Evolutionary conservation across 768 basidiomycete genomes (phyloP), one percentile per base, ranked within the genome.

Genomic region (Grammothele lineata): DNA sequence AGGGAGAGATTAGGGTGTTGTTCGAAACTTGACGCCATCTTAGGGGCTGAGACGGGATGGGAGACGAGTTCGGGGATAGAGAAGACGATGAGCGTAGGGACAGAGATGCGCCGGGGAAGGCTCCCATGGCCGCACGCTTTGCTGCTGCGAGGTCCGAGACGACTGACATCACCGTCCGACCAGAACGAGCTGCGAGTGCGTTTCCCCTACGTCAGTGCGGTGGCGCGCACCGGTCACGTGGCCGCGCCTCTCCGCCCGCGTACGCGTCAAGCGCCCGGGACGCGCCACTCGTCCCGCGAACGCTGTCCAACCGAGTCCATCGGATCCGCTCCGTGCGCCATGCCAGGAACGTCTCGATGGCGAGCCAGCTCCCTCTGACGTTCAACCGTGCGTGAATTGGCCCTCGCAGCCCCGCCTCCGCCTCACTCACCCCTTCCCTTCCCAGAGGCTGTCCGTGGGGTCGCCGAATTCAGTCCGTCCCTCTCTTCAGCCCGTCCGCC

Each of bases 381-480:
- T 67, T 62, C 48, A 67, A 65, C 48, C 65, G 66, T 61, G 43
- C 37, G 66, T 56, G 27, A 40, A n/a, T n/a, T n/a, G n/a, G n/a
- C 30, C 11, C 17, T 12, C 37, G n/a, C 36, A 26, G 19, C n/a
- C 19, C 9, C 30, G 22, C 25, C 26, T 23, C 39, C 5, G 18
- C 22, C 17, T 6, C 17, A 17, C 10, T 24, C 4, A 47, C 36
- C 27, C 14, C 14, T 7, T 14, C 14, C 27, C 27, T 30, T 14
- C 27, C 14, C 15, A 87, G 86, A 87, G 66, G 73, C 78, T 21
- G 73, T 81, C 38, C 73, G 71, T 44, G 84, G 81, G 18, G 76
- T 87, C 42, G 69, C 78, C 37, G 85, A 87, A 60, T 88, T 88
- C 68, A 80, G 87, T 87, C 54, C 57, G 81, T 66, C 22, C 11